These are phyloP conservation scores for Mycena alexandri DNA, from an alignment of 768 basidiomycete species.

Conservation along the genomic window DNA sequence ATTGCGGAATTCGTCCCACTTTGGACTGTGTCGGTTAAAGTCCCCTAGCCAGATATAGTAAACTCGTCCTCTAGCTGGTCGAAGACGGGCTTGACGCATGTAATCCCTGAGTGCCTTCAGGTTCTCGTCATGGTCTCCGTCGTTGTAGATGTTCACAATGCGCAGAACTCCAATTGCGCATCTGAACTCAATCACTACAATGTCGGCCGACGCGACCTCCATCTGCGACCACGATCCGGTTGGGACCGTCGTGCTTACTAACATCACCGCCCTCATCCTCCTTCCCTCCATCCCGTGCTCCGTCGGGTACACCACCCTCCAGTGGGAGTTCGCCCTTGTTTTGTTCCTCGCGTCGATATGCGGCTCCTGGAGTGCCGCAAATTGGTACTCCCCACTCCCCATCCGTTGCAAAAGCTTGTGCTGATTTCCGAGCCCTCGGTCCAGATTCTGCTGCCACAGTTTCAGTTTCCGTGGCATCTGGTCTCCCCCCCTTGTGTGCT, in stretches of 20 bases:
- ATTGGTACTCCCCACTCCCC: constrained; percentile 9
- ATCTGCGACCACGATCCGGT: constrained; percentile 8
- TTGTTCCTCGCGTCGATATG: background rate
- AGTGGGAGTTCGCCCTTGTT: background rate
- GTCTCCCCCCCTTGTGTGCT: background rate
- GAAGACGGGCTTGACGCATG: background rate
- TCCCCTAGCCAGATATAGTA: no score
- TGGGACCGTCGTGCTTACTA: constrained; percentile 3
- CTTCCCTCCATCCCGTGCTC: background rate
- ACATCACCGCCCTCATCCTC: background rate
- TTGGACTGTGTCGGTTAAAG: no score
- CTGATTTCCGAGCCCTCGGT: background rate
- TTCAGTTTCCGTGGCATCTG: no score
- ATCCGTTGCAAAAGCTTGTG: background rate
- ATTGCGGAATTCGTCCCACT: constrained; percentile 52
- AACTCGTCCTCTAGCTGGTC: no score
- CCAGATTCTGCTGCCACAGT: background rate
- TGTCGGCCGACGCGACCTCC: constrained; percentile 37
- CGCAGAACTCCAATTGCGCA: constrained; percentile 34
- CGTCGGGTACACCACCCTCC: constrained; percentile 3
- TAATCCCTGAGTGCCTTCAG: constrained; percentile 32
- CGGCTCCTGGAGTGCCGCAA: constrained; percentile 5
- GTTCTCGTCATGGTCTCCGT: constrained; percentile 41
- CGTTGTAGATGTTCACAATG: constrained; percentile 56
- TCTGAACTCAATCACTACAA: constrained; percentile 38